Conservation (phyloP, 2,329 filamentous ascomycete genomes). For the Penicillium verrucosum region DNA sequence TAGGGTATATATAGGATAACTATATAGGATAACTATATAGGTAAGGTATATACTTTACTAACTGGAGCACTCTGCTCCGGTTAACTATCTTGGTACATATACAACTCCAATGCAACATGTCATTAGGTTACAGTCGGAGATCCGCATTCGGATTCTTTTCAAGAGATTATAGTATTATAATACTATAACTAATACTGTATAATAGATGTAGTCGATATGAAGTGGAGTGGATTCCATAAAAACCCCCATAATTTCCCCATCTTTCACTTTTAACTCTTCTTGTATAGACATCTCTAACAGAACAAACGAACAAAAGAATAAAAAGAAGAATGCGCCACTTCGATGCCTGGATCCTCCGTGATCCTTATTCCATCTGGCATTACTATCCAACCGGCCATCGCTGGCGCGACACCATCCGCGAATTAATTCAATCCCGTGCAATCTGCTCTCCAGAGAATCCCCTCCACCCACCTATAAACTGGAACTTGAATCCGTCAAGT, state of each 20-base stretch:
- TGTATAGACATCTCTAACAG: background rate
- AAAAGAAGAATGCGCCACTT: slow-evolving; percentile 30
- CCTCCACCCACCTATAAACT: slow-evolving; percentile 12
- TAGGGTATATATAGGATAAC: background rate
- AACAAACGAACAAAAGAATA: background rate
- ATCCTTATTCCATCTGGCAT: slow-evolving; percentile 41
- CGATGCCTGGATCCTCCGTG: slow-evolving; percentile 39
- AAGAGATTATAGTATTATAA: too few species aligned
- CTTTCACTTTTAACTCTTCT: background rate
- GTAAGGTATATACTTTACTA: too few species aligned
- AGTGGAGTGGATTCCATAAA: background rate
- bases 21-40: too few species aligned
- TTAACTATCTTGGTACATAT: too few species aligned
- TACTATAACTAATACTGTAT: too few species aligned
- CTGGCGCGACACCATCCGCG: slow-evolving; percentile 37
- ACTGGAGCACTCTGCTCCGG: background rate
- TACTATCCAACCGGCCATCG: slow-evolving; percentile 37
- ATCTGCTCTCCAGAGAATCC: slow-evolving; percentile 31
- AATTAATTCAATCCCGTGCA: slow-evolving; percentile 35
- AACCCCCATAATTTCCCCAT: slow-evolving; percentile 14
- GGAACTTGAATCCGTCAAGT: background rate
- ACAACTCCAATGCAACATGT: slow-evolving; percentile 12
- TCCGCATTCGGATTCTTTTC: background rate
- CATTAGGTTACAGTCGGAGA: slow-evolving; percentile 25
- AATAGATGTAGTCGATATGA: background rate